phyloP scores from a whole-genome alignment of 768 basidiomycete genomes.

The Hygrocybe punicea region DNA sequence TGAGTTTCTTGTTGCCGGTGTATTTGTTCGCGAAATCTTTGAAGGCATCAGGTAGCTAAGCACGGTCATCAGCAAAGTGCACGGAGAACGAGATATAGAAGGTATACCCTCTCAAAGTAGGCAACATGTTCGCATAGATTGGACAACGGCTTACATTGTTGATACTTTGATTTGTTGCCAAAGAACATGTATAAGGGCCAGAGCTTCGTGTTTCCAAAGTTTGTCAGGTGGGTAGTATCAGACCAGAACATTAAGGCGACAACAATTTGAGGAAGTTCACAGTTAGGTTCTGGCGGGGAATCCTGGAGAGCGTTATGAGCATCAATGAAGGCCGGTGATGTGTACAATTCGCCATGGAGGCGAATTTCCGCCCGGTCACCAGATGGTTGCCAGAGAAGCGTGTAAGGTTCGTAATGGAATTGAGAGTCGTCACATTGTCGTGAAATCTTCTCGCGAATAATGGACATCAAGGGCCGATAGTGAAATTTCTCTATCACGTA shows the following conservation, averaged over 20 bases:
- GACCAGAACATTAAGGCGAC: conserved; percentile 29
- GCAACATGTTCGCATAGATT: conserved; percentile 33
- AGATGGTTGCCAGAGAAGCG: conserved; percentile 1
- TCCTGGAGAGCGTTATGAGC: conserved; percentile 19
- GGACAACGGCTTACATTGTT: conserved; percentile 24
- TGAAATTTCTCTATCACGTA: conserved; percentile 11
- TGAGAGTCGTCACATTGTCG: neutral
- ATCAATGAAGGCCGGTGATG: conserved; percentile 10
- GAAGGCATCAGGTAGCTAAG: conserved; percentile 5
- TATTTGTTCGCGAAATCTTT: neutral
- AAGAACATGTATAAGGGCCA: conserved; percentile 46
- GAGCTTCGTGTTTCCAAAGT: conserved; percentile 35
- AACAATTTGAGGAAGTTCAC: conserved; percentile 20
- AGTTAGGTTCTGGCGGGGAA: conserved; percentile 11
- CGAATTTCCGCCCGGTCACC: neutral
- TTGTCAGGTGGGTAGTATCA: conserved; percentile 30
- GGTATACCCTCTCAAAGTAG: conserved; percentile 37
- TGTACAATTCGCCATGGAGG: conserved; percentile 13
- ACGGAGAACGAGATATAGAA: neutral
- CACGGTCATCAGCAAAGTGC: neutral
- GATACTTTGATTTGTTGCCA: conserved; percentile 43
- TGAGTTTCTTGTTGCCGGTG: neutral
- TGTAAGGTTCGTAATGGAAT: conserved; percentile 10
- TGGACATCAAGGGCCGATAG: conserved; percentile 10
- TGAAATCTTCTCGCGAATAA: conserved; percentile 13